These are phyloP conservation scores for Cladophialophora psammophila DNA, from an alignment of 2,329 filamentous ascomycete species.

Conservation along the genomic window DNA sequence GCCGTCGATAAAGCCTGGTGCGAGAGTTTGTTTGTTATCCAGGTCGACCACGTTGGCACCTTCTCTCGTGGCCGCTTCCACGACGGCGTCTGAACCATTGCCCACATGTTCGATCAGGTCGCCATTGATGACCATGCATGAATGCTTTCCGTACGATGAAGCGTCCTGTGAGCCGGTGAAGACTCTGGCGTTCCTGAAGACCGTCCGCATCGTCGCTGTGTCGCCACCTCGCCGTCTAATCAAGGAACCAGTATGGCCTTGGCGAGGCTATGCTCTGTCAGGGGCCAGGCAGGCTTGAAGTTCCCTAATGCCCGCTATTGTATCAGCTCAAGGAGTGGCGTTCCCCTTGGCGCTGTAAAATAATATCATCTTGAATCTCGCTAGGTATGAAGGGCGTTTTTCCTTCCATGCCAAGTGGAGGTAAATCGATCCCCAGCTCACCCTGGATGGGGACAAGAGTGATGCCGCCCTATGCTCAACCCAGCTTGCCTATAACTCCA, in stretches of 20 bases:
- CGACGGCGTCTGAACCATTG: constrained; percentile 40
- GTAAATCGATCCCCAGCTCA: no score
- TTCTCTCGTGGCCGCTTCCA: constrained; percentile 37
- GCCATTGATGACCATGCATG: constrained; percentile 51
- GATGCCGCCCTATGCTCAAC: no score
- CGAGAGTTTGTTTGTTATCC: constrained; percentile 45
- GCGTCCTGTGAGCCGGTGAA: constrained; percentile 40
- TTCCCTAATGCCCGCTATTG: no score
- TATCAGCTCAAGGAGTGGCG: no score
- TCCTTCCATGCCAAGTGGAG: no score
- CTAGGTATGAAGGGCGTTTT: no score
- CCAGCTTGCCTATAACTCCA: no score
- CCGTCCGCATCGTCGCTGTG: constrained; percentile 7
- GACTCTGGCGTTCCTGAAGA: constrained; percentile 45
- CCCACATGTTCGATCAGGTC: constrained; percentile 55
- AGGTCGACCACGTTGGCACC: constrained; percentile 46
- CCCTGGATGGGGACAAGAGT: no score
- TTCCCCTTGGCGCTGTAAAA: no score
- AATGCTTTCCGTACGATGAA: constrained; percentile 22
- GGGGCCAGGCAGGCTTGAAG: background rate
- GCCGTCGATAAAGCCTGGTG: constrained; percentile 59
- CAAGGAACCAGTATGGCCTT: background rate
- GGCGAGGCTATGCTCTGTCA: background rate
- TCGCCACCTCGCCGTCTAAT: background rate
- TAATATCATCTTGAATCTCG: no score